phyloP scores from a whole-genome alignment of 768 basidiomycete genomes.

The Suillus bovinus region DNA sequence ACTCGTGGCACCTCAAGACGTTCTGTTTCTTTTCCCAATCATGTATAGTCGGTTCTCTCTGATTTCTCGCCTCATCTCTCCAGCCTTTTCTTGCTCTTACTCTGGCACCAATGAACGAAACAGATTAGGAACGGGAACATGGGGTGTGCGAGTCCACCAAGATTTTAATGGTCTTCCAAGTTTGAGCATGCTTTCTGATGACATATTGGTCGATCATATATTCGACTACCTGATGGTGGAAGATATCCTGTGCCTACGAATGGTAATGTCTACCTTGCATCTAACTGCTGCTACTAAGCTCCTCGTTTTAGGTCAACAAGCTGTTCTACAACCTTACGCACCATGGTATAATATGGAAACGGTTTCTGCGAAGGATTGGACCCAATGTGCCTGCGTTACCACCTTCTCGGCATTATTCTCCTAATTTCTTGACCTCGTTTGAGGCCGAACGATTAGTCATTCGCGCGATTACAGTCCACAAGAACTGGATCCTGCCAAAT shows the following conservation, averaged over 20 bases:
- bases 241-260: slow-evolving; percentile 39
- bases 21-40: background rate
- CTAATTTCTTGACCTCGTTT: slow-evolving; percentile 32
- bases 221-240: slow-evolving; percentile 37
- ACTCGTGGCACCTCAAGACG: slow-evolving; percentile 6
- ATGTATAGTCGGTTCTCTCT: slow-evolving; percentile 14
- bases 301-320: slow-evolving; percentile 49
- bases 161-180: slow-evolving; percentile 27
- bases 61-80: slow-evolving; percentile 20
- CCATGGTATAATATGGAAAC: slow-evolving; percentile 70
- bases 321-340: slow-evolving; percentile 63
- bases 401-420: slow-evolving; percentile 51
- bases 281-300: slow-evolving; percentile 1
- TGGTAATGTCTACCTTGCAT: slow-evolving; percentile 22
- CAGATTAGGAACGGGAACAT: slow-evolving; percentile 20
- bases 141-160: slow-evolving; percentile 26
- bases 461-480: slow-evolving; percentile 58
- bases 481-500: slow-evolving; percentile 51
- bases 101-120: slow-evolving; percentile 3
- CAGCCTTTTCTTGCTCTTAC: background rate
- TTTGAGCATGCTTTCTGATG: slow-evolving; percentile 35
- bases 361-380: slow-evolving; percentile 51
- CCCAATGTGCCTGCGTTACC: slow-evolving; percentile 63
- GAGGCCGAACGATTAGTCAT: slow-evolving; percentile 59
- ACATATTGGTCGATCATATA: slow-evolving; percentile 39